These are phyloP conservation scores for Blastomyces gilchristii DNA, from an alignment of 2,329 filamentous ascomycete species.

Conservation along the genomic window DNA sequence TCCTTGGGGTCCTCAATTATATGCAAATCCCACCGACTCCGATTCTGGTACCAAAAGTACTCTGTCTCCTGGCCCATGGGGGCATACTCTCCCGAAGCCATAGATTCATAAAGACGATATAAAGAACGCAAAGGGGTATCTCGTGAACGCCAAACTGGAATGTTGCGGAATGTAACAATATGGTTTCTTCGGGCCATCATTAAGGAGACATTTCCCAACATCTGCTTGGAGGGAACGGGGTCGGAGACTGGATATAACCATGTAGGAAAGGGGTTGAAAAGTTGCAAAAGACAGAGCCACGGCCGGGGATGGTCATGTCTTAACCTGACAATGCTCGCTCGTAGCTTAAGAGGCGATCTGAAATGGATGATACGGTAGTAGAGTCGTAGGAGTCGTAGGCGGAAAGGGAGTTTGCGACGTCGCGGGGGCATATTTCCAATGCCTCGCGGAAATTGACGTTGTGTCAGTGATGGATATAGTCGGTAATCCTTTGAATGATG, in stretches of 20 bases:
- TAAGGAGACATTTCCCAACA: conserved; percentile 11
- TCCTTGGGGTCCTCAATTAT: conserved; percentile 21
- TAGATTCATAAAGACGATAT: conserved; percentile 22
- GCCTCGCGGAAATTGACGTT: neutral
- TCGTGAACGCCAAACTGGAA: conserved; percentile 19
- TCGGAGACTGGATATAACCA: conserved; percentile 16
- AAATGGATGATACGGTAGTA: conserved; percentile 2
- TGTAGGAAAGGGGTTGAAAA: conserved; percentile 19
- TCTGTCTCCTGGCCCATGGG: conserved; percentile 18
- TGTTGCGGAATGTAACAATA: conserved; percentile 10
- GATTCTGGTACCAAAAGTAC: conserved; percentile 22
- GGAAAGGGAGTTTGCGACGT: conserved; percentile 2
- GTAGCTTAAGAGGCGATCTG: conserved; percentile 16
- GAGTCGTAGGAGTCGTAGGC: neutral
- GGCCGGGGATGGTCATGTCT: conserved; percentile 16
- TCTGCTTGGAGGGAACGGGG: conserved; percentile 10
- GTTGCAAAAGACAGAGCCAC: conserved; percentile 16
- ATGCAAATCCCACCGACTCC: conserved; percentile 17
- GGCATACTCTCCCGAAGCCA: conserved; percentile 16
- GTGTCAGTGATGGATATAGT: neutral
- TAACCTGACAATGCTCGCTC: conserved; percentile 18
- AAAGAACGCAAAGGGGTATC: conserved; percentile 21
- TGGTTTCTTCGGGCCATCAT: conserved; percentile 9
- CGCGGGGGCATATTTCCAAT: neutral
- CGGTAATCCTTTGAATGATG: neutral